Evolutionary conservation across 345 rosid species (phyloP), one percentile per base, ranked within the genome.

Genomic region (Eucalyptus pauciflora): DNA sequence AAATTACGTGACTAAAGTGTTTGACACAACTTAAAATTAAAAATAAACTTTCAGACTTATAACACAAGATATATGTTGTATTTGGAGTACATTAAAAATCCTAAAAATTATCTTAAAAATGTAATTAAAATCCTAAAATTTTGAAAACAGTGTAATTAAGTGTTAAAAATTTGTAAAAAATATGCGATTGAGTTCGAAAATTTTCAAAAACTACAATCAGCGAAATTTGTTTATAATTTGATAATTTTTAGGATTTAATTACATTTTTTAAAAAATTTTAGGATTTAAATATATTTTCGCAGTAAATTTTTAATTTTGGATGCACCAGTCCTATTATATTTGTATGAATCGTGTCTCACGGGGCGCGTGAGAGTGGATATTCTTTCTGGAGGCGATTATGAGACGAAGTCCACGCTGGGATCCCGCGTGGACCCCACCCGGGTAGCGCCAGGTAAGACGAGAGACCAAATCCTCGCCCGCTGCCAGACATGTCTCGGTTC

Each of bases 291-390:
- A 25, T 56, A 24, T 24, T 56, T 52, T 20, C 58, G 0, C 58
- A 20, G 1, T 20, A 52, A 52, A 7, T 52, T 52, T 52, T 52
- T 52, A 52, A 52, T 52, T 52, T 52, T 52, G 58, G 58, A 52
- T 20, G 58, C 29, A 10, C 62, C 2, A 9, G 62, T 10, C 62
- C 13, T 1, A 27, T 60, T 12, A 27, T 29, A 13, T 27, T 11
- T 27, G 67, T 11, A 27, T 0, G 0, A 12, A 12, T 5, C 16
- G 31, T 27, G 31, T 27, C 20, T 27, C 41, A 4, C 18, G 41
- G 79, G 41, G 79, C 79, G 79, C 79, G 79, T 15, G 79, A 15
- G 20, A 15, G 41, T 7, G 10, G 79, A 31, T 31, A 31, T 6
- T 67, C 41, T 31, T 31, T 15, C 37, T 15, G 20, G 10, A 16